Conservation (phyloP, 805 yeast genomes). For the Wickerhamiella brachini region DNA sequence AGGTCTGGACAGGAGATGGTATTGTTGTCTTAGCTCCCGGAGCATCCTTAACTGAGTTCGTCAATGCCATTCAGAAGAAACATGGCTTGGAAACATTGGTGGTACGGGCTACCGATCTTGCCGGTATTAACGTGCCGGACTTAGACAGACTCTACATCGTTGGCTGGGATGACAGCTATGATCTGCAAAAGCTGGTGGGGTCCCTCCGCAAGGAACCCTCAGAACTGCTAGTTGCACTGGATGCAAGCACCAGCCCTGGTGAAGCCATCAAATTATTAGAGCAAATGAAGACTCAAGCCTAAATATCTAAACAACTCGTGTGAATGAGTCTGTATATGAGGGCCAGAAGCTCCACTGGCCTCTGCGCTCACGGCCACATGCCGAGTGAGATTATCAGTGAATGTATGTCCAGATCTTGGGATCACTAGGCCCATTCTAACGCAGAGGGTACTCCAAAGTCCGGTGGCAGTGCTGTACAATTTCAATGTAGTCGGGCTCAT, state of each 20-base stretch:
- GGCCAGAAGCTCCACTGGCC: not conserved
- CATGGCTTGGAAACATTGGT: not conserved
- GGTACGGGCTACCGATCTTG: conserved; percentile 2
- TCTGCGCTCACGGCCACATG: no score
- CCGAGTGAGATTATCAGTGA: no score
- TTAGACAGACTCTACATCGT: conserved; percentile 6
- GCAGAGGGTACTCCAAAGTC: conserved; percentile 49
- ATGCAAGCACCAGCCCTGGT: not conserved
- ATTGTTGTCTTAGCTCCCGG: conserved; percentile 5
- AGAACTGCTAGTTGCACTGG: not conserved
- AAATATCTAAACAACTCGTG: not conserved
- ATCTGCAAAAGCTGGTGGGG: conserved; percentile 1
- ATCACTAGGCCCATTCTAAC: not conserved
- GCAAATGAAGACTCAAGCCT: not conserved
- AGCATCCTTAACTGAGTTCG: not conserved
- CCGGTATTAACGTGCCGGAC: conserved; percentile 8
- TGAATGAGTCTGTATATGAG: no score
- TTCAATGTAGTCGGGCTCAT: conserved; percentile 52
- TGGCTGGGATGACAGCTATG: conserved; percentile 3
- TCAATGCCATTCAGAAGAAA: not conserved
- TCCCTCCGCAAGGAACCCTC: not conserved
- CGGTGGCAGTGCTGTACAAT: conserved; percentile 53
- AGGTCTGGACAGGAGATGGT: conserved; percentile 6
- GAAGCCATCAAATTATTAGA: not conserved
- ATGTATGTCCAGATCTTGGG: no score